Percentiles rank a stretch among this genome's conserved stretches.
Evolutionary conservation across 495 filamentous ascomycete species (phyloP).

Genomic region (Tuber borchii): DNA sequence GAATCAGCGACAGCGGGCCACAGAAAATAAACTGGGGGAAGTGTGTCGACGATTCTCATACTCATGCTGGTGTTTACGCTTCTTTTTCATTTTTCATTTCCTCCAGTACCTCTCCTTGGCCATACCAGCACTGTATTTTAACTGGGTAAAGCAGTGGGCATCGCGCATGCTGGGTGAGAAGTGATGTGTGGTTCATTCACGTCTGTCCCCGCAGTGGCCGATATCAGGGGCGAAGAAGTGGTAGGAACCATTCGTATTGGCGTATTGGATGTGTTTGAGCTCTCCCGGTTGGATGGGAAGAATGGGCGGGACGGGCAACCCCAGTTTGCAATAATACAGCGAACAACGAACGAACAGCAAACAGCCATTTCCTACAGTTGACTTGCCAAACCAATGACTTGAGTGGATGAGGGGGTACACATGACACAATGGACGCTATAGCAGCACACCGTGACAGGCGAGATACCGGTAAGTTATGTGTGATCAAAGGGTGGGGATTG

Average conservation of each 20-base stretch:
- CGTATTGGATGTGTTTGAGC: background rate
- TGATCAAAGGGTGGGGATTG: background rate
- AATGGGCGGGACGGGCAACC: background rate
- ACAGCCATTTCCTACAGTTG: background rate
- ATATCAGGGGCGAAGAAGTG: background rate
- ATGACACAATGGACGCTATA: background rate
- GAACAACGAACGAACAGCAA: slow-evolving; percentile 1
- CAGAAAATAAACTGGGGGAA: background rate
- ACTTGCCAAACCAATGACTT: background rate
- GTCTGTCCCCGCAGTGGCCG: background rate
- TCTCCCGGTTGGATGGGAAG: background rate
- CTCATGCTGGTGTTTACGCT: background rate
- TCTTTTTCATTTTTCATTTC: background rate
- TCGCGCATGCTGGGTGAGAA: background rate
- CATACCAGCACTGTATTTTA: background rate
- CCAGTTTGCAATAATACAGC: background rate
- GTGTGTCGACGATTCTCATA: background rate
- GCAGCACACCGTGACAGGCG: background rate
- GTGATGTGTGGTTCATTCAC: background rate
- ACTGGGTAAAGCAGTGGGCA: background rate
- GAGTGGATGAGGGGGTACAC: background rate
- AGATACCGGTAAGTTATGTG: background rate
- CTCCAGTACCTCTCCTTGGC: background rate
- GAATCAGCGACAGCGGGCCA: background rate
- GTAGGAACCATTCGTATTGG: background rate